Conservation (phyloP, 2,329 filamentous ascomycete genomes). For the Xylaria sp. region DNA sequence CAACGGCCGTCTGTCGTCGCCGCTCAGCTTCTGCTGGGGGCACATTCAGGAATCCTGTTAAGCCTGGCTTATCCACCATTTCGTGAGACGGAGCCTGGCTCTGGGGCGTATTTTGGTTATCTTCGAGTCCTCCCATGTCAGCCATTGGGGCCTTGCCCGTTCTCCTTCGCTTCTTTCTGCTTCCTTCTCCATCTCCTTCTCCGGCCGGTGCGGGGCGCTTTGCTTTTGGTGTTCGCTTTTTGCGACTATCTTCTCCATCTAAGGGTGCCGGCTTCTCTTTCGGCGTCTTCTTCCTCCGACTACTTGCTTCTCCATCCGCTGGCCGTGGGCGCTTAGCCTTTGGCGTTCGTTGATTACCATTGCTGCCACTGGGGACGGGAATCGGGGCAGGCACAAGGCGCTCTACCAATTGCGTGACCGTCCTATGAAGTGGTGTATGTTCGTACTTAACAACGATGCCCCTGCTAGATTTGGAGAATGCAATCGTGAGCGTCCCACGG, state of each 20-base stretch:
- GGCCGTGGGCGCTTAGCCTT: constrained; percentile 48
- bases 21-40: constrained; percentile 62
- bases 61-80: constrained; percentile 32
- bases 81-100: constrained; percentile 34
- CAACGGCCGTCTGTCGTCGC: constrained; percentile 60
- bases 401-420: constrained; percentile 62
- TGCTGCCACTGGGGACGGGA: constrained; percentile 43
- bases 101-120: constrained; percentile 27
- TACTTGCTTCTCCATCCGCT: constrained; percentile 46
- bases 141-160: constrained; percentile 44
- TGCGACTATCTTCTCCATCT: constrained; percentile 43
- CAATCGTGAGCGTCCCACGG: constrained; percentile 61
- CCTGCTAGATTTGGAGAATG: constrained; percentile 61
- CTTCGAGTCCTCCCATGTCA: constrained; percentile 27
- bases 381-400: constrained; percentile 58
- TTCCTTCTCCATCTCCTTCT: constrained; percentile 44
- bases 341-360: constrained; percentile 42
- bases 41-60: constrained; percentile 54
- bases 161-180: constrained; percentile 47
- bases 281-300: constrained; percentile 38
- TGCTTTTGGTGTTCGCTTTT: constrained; percentile 43
- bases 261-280: constrained; percentile 46
- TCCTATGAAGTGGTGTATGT: constrained; percentile 67
- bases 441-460: constrained; percentile 65
- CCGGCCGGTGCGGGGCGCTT: constrained; percentile 47